These are phyloP conservation scores for Septoria linicola DNA, from an alignment of 2,329 filamentous ascomycete genomes.

Conservation along the genomic window DNA sequence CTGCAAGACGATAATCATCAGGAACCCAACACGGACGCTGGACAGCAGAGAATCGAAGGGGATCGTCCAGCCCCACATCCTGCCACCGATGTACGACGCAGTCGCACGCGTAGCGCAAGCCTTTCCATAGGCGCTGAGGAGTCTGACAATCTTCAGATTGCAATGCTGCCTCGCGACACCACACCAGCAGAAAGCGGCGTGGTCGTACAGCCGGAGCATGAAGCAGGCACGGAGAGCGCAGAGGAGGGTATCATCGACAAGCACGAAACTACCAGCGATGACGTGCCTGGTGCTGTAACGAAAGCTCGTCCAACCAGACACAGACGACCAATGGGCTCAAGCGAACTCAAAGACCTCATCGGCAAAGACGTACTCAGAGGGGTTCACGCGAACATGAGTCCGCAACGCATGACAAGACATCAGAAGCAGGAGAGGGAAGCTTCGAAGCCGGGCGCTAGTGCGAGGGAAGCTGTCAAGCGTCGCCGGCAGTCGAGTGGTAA, in stretches of 20 bases:
- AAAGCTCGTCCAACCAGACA: background rate
- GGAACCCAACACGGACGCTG: too few species aligned
- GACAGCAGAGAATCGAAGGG: too few species aligned
- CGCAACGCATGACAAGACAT: slow-evolving; percentile 5
- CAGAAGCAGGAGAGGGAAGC: slow-evolving; percentile 6
- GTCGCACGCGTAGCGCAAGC: too few species aligned
- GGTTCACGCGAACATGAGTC: background rate
- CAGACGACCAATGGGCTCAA: slow-evolving; percentile 3
- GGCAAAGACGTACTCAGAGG: background rate
- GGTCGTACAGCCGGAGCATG: too few species aligned
- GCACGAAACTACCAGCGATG: background rate
- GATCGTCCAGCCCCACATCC: too few species aligned
- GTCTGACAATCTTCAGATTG: too few species aligned
- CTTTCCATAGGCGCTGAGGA: too few species aligned
- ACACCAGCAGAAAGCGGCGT: too few species aligned
- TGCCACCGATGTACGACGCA: too few species aligned
- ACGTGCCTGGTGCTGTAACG: background rate
- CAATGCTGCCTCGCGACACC: too few species aligned
- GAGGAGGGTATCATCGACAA: background rate
- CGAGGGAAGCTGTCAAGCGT: slow-evolving; percentile 5
- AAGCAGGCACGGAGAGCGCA: too few species aligned
- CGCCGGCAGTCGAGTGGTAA: background rate
- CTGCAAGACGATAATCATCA: too few species aligned
- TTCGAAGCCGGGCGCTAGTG: background rate
- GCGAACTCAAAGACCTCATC: slow-evolving; percentile 6